phyloP scores from a whole-genome alignment of 441 rosid species.

The Cnidoscolus chayamansa region DNA sequence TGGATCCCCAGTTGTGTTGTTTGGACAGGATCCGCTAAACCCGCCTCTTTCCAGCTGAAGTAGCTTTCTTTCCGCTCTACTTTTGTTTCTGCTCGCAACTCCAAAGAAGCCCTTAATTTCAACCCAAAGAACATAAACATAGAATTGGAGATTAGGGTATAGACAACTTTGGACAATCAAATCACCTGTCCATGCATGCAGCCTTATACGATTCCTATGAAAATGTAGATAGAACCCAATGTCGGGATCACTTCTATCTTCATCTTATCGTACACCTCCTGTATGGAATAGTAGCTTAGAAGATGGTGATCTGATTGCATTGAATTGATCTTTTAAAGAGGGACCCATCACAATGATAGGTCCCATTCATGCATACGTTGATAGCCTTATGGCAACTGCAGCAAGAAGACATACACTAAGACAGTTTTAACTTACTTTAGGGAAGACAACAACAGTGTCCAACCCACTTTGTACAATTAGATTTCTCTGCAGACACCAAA shows the following conservation, averaged over 20 bases:
- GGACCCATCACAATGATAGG: constrained; percentile 25
- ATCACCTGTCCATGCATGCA: constrained; percentile 6
- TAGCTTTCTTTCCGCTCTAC: constrained; percentile 27
- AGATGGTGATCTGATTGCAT: too few relatives aligned
- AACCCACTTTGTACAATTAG: constrained; percentile 41
- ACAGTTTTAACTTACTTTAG: constrained; percentile 12
- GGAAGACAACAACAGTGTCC: constrained; percentile 25
- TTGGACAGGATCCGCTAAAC: constrained; percentile 77
- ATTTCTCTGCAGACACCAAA: constrained; percentile 38
- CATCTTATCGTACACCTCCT: too few relatives aligned
- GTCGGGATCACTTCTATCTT: too few relatives aligned
- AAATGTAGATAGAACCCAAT: too few relatives aligned
- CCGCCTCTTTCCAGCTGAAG: constrained; percentile 61
- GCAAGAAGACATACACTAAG: constrained; percentile 24
- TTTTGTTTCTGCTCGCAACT: constrained; percentile 18
- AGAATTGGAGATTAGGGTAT: neutral
- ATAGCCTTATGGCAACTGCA: neutral
- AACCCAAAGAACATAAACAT: neutral
- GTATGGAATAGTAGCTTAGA: too few relatives aligned
- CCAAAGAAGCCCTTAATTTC: constrained; percentile 26
- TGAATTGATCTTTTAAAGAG: too few relatives aligned
- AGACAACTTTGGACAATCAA: constrained; percentile 8
- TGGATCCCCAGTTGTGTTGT: constrained; percentile 46
- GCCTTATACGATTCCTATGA: constrained; percentile 14
- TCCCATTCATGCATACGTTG: constrained; percentile 31